Evolutionary conservation across 805 yeast species (phyloP), one percentile per base, ranked within the genome.

Genomic region (Blastobotrys attinorum): DNA sequence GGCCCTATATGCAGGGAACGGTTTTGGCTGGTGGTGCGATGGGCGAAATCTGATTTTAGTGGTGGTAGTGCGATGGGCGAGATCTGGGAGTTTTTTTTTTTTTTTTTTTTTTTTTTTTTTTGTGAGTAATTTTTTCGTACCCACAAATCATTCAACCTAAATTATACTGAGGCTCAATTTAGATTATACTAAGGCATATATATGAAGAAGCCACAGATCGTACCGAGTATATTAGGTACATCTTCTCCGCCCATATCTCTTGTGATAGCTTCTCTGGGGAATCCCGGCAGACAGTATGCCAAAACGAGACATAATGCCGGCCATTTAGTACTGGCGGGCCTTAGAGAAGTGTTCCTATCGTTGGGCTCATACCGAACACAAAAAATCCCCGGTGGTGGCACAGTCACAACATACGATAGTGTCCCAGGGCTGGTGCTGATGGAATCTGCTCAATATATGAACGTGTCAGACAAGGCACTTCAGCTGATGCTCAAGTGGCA

Each of bases 231-330:
- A 25, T 25, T 25, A 11, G 29, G 29, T 8, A 13, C 31, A 10
- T 17, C 25, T n/a, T 20, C 16, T 7, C 21, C 21, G 33, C 39
- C 39, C 8, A 18, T 27, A 25, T 41, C 39, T 21, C 43, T 10
- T 16, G 29, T 37, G 44, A 15, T 52, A 15, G 31, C 60, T 6
- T 78, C 86, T 0, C 63, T 87, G 2, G 96, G 96, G 0, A 87
- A 87, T 54, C 95, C 95, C 0, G 84, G 79, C 44, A 71, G 76
- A 0, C 62, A 68, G 39, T 84, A 72, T 52, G 61, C 63, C 5
- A 67, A 69, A 4, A 83, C 95, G 0, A 66, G 95, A 29, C 96
- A 87, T 57, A 85, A 81, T 47, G 85, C 80, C 0, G 96, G 95
- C 1, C 84, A 83, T 49, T 58, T 70, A 39, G 58, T 78, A 31